phyloP scores from a whole-genome alignment of 306 rosid species.

The Vicia villosa region DNA sequence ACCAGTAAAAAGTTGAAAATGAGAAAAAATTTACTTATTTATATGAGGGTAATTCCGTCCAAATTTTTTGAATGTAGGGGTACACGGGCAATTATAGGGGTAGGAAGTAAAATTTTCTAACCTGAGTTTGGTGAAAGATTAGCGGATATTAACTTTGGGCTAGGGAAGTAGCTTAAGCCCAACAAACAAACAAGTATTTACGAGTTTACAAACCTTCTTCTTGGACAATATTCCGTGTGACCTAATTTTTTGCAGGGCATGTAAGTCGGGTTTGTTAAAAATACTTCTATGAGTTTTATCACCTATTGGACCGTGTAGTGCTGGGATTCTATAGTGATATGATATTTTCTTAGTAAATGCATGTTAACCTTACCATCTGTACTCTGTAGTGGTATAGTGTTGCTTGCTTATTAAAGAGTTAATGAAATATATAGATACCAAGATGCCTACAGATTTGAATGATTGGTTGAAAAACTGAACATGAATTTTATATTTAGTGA shows the following conservation, averaged over 20 bases:
- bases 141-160: constrained; percentile 4
- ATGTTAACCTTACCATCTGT: background rate
- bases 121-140: background rate
- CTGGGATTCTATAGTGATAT: constrained; percentile 13
- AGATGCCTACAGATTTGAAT: constrained; percentile 29
- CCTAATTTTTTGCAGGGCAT: background rate
- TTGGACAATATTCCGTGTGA: background rate
- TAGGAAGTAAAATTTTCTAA: too few relatives aligned
- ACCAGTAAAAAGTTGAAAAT: too few relatives aligned
- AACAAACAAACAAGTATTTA: background rate
- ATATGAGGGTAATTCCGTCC: too few relatives aligned
- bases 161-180: constrained; percentile 14
- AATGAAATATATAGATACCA: constrained; percentile 16
- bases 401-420: background rate
- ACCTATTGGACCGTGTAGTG: background rate
- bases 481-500: background rate
- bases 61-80: too few relatives aligned
- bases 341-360: background rate
- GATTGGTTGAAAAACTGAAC: constrained; percentile 20
- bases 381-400: background rate
- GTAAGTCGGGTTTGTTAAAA: background rate
- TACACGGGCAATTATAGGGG: too few relatives aligned
- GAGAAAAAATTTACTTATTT: too few relatives aligned
- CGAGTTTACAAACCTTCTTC: constrained; percentile 26
- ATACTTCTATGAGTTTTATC: constrained; percentile 9